Base-by-base conservation (phyloP, 192 early-diverging fungal species). In the Jimgerdemannia lactiflua region DNA sequence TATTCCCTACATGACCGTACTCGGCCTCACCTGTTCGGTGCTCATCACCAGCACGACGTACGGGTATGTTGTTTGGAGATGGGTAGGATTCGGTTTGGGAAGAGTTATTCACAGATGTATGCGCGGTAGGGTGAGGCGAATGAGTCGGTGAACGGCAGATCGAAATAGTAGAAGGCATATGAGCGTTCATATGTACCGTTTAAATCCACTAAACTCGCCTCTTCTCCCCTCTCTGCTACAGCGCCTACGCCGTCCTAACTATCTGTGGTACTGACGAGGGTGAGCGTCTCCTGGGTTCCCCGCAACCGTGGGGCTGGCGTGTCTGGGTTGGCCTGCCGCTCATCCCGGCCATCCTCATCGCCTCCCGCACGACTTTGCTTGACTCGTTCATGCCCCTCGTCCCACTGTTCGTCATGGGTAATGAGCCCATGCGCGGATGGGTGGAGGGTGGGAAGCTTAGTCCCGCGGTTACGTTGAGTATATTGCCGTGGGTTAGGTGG, bases 231-330 rank as follows among this genome's bases (percentile, higher is more conserved):
- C 29, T 29, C 29, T 29, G 29, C 29, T 29, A 29, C 76, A 86
- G 90, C 7, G 91, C 90, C 8, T 89, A 89, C 68, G 83, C 92
- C 9, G 84, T 92, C 71, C 74, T 94, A 69, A 88, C 89, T 42
- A 80, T 92, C 43, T 91, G 90, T 75, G 92, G 92, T 20, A 83
- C 85, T 6, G 73, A 78, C 6, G 86, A 92, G n/a, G 91, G 91
- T 65, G 83, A 87, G 71, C 74, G 79, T 40, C 74, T 92, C 17
- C 76, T 94, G 64, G 84, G 87, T 9, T 75, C 81, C 29, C 77
- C 87, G 39, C 86, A 86, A 3, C 72, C 81, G 39, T 89, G 90
- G 91, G 82, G 87, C 44, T 91, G 89, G 82, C 76, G 87, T 17
- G 87, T 86, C 42, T 92, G 89, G 90, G 75, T 92, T 63, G 83